Conservation (phyloP, 768 basidiomycete genomes). For the Tulasnella sp. region DNA sequence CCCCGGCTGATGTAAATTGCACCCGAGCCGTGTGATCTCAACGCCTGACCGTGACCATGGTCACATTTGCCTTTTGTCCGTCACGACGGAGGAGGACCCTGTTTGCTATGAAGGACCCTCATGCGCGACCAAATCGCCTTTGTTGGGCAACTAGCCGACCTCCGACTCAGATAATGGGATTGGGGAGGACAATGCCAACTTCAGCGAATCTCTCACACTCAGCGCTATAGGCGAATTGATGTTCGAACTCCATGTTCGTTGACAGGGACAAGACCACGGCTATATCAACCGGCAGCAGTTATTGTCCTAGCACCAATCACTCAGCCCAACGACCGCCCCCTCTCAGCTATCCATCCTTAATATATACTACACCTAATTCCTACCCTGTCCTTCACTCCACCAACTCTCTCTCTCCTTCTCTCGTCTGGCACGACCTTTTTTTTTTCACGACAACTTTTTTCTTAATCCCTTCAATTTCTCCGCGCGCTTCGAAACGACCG, state of each 20-base stretch:
- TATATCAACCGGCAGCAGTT: conserved; percentile 6
- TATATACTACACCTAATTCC: neutral
- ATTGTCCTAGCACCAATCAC: neutral
- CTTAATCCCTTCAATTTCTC: conserved; percentile 3
- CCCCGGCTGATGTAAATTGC: neutral
- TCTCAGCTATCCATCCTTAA: neutral
- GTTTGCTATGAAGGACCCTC: neutral
- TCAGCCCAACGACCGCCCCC: neutral
- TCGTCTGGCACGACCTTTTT: conserved; percentile 21
- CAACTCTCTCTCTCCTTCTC: neutral
- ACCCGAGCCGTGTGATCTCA: neutral
- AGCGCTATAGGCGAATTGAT: neutral
- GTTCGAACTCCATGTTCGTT: neutral
- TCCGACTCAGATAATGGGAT: neutral
- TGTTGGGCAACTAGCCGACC: neutral
- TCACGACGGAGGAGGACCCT: neutral
- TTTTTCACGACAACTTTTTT: neutral
- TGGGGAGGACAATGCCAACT: neutral
- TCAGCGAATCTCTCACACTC: neutral
- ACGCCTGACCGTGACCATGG: neutral
- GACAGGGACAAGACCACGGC: neutral
- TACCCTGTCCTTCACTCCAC: neutral
- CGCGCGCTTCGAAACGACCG: neutral
- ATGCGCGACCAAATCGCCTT: neutral
- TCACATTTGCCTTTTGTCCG: neutral